Base-by-base conservation (phyloP, 2,329 filamentous ascomycete species). In the Sporothrix dimorphospora region DNA sequence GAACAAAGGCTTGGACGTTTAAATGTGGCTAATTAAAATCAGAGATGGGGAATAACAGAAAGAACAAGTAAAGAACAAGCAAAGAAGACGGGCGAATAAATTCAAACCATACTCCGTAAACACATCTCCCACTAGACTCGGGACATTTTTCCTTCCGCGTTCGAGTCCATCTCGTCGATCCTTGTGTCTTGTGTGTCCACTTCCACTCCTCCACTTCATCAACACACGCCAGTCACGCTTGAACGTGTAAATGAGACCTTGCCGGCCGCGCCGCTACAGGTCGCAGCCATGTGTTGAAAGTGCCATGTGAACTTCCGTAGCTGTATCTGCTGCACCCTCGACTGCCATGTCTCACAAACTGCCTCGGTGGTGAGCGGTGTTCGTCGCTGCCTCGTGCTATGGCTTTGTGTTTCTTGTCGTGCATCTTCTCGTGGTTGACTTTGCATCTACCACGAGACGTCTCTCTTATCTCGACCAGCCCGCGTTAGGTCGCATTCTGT, bases 201-300 rank as follows among this genome's bases (percentile, higher is more conserved):
- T n/a, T 47, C 16, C 57, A 21, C 42, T 19, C 38, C 19, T 42
- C n/a, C 30, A 14, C 27, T 59, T 24, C n/a, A 5, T 2, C 24
- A n/a, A 42, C 38, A 21, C 59, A 57, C 53, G 24, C n/a, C 12
- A 2, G 4, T 16, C 24, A 8, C 38, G 57, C 57, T 5, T 42
- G 34, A 42, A 63, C 34, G 57, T 63, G 57, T 42, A 63, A 45
- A 45, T 45, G 59, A 63, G 59, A 45, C 59, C 59, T 45, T 63
- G 59, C 59, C 59, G 59, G 21, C 59, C 12, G 16, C 14, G n/a
- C n/a, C 6, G 27, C 55, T 59, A 0, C 21, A 61, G 34, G 45
- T 65, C 59, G 45, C 38, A 40, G 30, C 59, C 38, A 65, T 65
- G 59, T 65, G 59, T 24, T 9, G n/a, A n/a, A n/a, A 7, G 11